phyloP scores from a whole-genome alignment of 306 rosid species.

The Sechiopsis laciniata region DNA sequence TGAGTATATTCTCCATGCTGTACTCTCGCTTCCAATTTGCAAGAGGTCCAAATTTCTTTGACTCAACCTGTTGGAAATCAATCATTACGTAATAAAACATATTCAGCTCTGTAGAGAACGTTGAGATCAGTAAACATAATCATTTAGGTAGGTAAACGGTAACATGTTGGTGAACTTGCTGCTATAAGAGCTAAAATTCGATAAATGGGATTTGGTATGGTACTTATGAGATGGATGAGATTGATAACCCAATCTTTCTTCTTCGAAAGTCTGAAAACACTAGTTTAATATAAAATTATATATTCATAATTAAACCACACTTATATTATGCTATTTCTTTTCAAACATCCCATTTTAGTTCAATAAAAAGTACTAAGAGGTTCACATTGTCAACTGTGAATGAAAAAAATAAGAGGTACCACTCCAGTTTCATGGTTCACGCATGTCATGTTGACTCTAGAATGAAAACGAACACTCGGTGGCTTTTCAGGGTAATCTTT shows the following conservation, averaged over 20 bases:
- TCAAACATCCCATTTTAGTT: slow-evolving; percentile 9
- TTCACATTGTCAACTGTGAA: slow-evolving; percentile 7
- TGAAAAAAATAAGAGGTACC: slow-evolving; percentile 45
- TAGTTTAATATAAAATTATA: neutral
- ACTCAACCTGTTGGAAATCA: slow-evolving; percentile 65
- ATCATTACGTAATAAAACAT: neutral
- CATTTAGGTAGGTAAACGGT: neutral
- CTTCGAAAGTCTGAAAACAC: neutral
- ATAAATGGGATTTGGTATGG: no score
- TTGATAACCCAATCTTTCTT: no score
- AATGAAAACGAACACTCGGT: slow-evolving; percentile 96
- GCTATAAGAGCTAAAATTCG: neutral
- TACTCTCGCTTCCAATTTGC: slow-evolving; percentile 97
- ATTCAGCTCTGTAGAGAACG: slow-evolving; percentile 7
- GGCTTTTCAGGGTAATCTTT: slow-evolving; percentile 99
- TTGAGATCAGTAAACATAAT: neutral
- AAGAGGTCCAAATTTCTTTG: slow-evolving; percentile 87
- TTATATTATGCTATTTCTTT: neutral
- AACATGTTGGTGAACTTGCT: slow-evolving; percentile 8
- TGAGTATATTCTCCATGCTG: slow-evolving; percentile 96
- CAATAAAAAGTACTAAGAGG: neutral
- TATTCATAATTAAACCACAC: neutral
- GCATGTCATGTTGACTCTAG: slow-evolving; percentile 91
- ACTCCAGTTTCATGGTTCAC: slow-evolving; percentile 99
- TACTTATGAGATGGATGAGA: no score